Evolutionary conservation across 2,329 filamentous ascomycete species (phyloP), one percentile per base, ranked within the genome.

Genomic region (Ambrosiella beaveri): DNA sequence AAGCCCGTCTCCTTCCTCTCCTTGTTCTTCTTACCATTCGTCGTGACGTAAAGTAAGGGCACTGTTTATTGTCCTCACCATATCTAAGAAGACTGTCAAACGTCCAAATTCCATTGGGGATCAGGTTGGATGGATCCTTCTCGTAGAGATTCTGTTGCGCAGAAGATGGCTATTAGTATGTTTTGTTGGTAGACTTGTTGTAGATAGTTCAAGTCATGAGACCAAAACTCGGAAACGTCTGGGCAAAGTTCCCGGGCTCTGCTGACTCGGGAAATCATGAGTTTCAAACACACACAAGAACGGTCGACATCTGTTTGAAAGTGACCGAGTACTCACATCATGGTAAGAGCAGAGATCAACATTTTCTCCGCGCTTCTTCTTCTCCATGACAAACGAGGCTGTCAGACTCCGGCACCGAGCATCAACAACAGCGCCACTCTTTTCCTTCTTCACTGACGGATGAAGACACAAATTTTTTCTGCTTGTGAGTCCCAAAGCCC

Each of bases 391-490:
- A 68, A 98, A 98, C 1, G 91, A 90, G 5, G 94, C 94, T 0
- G 94, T 98, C 62, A 98, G 74, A 68, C 90, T 95, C 68, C 93
- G 82, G 71, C 93, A 98, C 63, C 90, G 80, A n/a, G 94, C 88
- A 74, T 98, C 93, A 51, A 98, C 93, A 5, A 98, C 79, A 3
- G 83, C 79, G 7, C 93, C 94, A 67, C 90, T 97, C 74, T 97
- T 98, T 70, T 98, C 93, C 58, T 88, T 80, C 71, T 91, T 96
- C 39, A 98, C 93, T 0, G 88, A 93, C 1, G 94, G 94, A 70
- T 98, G 93, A 52, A 98, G 78, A 68, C 94, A 98, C 39, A 98
- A 71, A 64, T 98, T 98, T 73, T 98, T 98, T 66, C 94, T 85
- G 75, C 90, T 97, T 1, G 93, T 97, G 55, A 98, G 70, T 0